Evolutionary conservation across 306 rosid species (phyloP), one percentile per base, ranked within the genome.

Genomic region (Fragaria ananassa): DNA sequence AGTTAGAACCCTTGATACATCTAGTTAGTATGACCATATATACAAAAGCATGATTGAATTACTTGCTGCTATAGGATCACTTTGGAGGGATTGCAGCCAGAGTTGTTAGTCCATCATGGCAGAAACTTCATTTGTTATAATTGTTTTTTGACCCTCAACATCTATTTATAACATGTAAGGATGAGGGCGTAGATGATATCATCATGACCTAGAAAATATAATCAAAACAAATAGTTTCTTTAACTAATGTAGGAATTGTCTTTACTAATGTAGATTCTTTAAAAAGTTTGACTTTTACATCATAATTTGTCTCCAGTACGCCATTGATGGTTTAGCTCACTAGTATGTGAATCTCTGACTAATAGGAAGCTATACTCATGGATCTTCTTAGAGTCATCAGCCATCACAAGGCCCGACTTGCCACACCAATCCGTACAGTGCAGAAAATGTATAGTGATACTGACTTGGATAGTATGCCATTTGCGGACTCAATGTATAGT

Each of bases 321-420:
- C 44, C 37, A 46, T 62, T 56, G 27, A 78, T 71, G 27, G 74
- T 80, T 85, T 58, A 74, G 25, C 83, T 83, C 74, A 83, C 47
- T 76, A 72, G 49, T 78, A 42, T 42, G 44, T 77, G 72, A 54
- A 54, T 72, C 7, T 56, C 58, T 72, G 51, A 37, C 29, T 74
- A 80, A 72, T 74, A 94, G 98, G 98, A 94, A 85, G 83, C 88
- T 68, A 84, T 94, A 86, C 84, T 94, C 46, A 81, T 92, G 88
- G 98, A 94, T 86, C 97, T 94, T 84, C 98, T 91, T 47, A 90
- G 95, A 91, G 98, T 94, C 77, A 86, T 94, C 62, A 88, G 96
- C 74, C 97, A 94, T 89, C 97, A 94, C 80, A 86, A 93, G 41
- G 98, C 98, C 54, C 84, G 98, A 37, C 98, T 94, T 74, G 98